Conservation (phyloP, 2,329 filamentous ascomycete genomes). For the Cryphonectria nitschkei region DNA sequence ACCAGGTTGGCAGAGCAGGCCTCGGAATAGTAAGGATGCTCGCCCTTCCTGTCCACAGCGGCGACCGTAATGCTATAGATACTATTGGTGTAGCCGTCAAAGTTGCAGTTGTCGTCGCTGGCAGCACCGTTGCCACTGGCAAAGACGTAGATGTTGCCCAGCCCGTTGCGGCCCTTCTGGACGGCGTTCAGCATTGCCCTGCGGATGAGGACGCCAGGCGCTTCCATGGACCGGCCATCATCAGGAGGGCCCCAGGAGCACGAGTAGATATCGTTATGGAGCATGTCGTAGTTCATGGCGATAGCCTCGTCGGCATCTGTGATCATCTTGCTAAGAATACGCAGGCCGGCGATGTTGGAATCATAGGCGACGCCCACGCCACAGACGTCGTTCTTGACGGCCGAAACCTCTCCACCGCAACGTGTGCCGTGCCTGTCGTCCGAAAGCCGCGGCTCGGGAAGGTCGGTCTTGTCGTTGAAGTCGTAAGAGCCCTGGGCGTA, state of each 20-base stretch:
- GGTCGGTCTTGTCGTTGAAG: conserved; percentile 83
- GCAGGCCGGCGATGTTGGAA: conserved; percentile 85
- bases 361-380: conserved; percentile 96
- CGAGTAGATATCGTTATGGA: conserved; percentile 95
- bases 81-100: conserved; percentile 98
- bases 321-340: conserved; percentile 89
- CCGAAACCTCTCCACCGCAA: conserved; percentile 92
- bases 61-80: conserved; percentile 99
- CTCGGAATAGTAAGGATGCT: conserved; percentile 96
- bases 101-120: conserved; percentile 95
- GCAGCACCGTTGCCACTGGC: conserved; percentile 92
- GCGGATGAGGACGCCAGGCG: conserved; percentile 83
- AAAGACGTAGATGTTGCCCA: conserved; percentile 94
- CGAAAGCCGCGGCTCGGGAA: conserved; percentile 78
- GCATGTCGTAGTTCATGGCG: conserved; percentile 88
- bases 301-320: conserved; percentile 90
- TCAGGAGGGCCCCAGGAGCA: conserved; percentile 98
- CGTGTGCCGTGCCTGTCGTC: conserved; percentile 93
- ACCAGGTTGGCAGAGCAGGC: conserved; percentile 94
- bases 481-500: conserved; percentile 92
- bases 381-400: conserved; percentile 89
- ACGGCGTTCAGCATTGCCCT: conserved; percentile 90
- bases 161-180: conserved; percentile 81
- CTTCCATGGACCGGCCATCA: conserved; percentile 92
- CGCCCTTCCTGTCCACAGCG: conserved; percentile 82